These are phyloP conservation scores for Plantago ovata DNA, from an alignment of 257 asterid species.

Conservation along the genomic window DNA sequence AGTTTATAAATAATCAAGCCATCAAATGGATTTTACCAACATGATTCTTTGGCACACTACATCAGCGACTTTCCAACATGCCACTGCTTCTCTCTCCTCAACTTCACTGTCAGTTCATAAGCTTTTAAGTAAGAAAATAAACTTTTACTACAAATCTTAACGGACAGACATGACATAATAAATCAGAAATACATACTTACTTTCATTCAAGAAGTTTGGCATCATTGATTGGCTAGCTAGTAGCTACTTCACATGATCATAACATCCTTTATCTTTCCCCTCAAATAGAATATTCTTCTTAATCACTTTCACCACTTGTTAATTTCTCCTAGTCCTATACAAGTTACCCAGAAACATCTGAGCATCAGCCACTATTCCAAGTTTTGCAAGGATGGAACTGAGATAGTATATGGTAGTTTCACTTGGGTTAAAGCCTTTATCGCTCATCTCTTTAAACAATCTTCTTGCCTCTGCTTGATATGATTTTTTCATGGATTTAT, in stretches of 20 bases:
- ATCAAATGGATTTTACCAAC: no score
- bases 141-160: background rate
- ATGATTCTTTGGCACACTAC: no score
- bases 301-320: slow-evolving; percentile 2
- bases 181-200: slow-evolving; percentile 18
- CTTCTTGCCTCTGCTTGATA: slow-evolving; percentile 61
- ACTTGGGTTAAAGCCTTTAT: slow-evolving; percentile 54
- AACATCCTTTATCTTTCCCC: slow-evolving; percentile 4
- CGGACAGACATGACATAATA: background rate
- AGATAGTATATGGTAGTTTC: slow-evolving; percentile 56
- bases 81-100: background rate
- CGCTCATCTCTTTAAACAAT: slow-evolving; percentile 73
- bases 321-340: slow-evolving; percentile 43
- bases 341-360: slow-evolving; percentile 52
- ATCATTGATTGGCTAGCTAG: background rate
- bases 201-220: slow-evolving; percentile 10
- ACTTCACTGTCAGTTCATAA: background rate
- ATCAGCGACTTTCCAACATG: no score
- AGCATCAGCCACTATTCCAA: slow-evolving; percentile 69
- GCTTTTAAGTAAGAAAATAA: background rate
- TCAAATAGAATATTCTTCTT: slow-evolving; percentile 3
- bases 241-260: slow-evolving; percentile 6
- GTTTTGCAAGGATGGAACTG: slow-evolving; percentile 63
- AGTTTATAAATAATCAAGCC: no score
- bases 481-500: slow-evolving; percentile 39